These are phyloP conservation scores for Hymenotorrendiella dingleyae DNA, from an alignment of 2,329 filamentous ascomycete species.

Conservation along the genomic window DNA sequence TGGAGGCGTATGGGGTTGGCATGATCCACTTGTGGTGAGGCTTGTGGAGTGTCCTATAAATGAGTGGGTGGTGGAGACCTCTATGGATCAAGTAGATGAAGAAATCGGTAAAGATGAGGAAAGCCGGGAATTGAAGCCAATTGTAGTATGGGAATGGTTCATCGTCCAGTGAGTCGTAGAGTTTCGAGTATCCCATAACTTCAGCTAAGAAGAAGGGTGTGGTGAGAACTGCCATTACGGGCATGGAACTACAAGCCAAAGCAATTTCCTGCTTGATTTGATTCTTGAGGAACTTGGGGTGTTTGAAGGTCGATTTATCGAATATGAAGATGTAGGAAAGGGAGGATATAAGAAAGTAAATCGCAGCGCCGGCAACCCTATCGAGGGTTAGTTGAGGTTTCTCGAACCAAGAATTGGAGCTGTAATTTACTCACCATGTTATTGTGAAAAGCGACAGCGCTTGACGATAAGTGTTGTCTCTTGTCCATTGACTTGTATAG, in stretches of 20 bases:
- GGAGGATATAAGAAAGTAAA: constrained; percentile 80
- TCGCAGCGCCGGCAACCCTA: constrained; percentile 77
- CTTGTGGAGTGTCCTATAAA: constrained; percentile 93
- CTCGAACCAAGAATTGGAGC: background rate
- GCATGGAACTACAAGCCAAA: constrained; percentile 72
- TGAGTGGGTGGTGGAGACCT: constrained; percentile 67
- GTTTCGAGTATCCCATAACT: constrained; percentile 76
- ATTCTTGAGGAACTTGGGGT: constrained; percentile 93
- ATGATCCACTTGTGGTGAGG: constrained; percentile 99
- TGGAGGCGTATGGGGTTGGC: constrained; percentile 86
- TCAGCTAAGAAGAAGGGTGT: constrained; percentile 76
- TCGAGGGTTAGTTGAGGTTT: constrained; percentile 7
- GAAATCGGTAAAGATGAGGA: constrained; percentile 83
- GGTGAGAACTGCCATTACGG: constrained; percentile 76
- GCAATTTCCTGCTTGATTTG: constrained; percentile 81
- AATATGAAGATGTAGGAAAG: constrained; percentile 86
- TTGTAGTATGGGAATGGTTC: constrained; percentile 76
- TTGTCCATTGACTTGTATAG: constrained; percentile 69
- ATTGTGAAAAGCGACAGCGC: constrained; percentile 71
- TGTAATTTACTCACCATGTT: constrained; percentile 60
- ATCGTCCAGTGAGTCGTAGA: constrained; percentile 75
- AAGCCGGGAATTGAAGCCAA: constrained; percentile 77
- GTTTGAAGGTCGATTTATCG: constrained; percentile 81
- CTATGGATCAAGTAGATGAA: constrained; percentile 91
- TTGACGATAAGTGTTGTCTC: constrained; percentile 76